phyloP scores from a whole-genome alignment of 345 rosid species.

The Pseudoturritis turrita region DNA sequence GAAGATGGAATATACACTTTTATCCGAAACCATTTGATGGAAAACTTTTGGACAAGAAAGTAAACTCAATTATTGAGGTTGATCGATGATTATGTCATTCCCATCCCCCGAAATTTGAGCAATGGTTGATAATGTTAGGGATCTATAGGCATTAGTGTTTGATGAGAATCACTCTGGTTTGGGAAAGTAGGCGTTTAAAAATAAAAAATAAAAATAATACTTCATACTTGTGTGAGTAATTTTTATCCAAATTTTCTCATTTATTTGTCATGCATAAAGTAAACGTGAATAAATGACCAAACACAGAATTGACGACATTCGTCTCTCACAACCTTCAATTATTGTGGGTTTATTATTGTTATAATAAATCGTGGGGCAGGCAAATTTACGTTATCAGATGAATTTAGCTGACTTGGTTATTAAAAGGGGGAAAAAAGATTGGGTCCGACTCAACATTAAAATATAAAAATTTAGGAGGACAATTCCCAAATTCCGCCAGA shows the following conservation, averaged over 20 bases:
- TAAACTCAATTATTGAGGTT: background rate
- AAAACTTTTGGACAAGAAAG: background rate
- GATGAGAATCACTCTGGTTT: background rate
- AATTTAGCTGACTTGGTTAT: slow-evolving; percentile 22
- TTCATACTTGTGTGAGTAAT: too few species aligned
- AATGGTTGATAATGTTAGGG: background rate
- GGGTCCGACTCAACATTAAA: slow-evolving; percentile 13
- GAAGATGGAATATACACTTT: background rate
- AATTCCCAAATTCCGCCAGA: slow-evolving; percentile 14
- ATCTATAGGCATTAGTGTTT: background rate
- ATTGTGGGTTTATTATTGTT: slow-evolving; percentile 4
- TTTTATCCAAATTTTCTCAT: too few species aligned
- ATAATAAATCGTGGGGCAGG: slow-evolving; percentile 25
- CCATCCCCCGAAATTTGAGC: slow-evolving; percentile 1
- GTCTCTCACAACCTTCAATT: background rate
- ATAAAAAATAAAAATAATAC: too few species aligned
- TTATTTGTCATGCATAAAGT: background rate
- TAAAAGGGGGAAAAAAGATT: background rate
- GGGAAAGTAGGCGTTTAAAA: too few species aligned
- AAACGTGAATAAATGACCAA: background rate
- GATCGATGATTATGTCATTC: background rate
- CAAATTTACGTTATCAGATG: slow-evolving; percentile 15
- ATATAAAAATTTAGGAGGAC: slow-evolving; percentile 9
- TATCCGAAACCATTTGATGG: background rate
- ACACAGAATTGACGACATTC: background rate